phyloP scores from a whole-genome alignment of 805 yeast genomes.

The Kodamaea fukazawae region DNA sequence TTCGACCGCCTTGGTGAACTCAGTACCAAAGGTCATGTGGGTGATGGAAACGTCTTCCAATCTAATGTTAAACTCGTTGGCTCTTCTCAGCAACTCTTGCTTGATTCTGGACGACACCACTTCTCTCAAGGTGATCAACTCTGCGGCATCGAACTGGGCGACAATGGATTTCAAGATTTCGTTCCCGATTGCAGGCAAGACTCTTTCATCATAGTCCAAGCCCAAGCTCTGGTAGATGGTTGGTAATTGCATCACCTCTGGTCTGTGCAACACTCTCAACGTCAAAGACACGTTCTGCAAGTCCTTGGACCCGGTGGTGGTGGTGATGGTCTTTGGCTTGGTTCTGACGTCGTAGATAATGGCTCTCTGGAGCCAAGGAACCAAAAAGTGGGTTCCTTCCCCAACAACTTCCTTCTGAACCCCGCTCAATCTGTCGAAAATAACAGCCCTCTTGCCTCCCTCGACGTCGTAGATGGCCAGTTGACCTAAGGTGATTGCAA shows the following conservation, averaged over 20 bases:
- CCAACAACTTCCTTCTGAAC: conserved; percentile 86
- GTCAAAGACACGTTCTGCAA: conserved; percentile 94
- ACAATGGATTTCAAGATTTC: conserved; percentile 87
- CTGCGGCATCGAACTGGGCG: conserved; percentile 95
- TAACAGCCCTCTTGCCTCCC: conserved; percentile 95
- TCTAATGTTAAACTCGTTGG: conserved; percentile 82
- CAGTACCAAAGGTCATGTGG: conserved; percentile 94
- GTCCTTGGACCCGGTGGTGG: conserved; percentile 96
- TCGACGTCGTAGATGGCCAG: conserved; percentile 89
- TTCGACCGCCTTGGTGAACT: conserved; percentile 97
- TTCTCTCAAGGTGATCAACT: conserved; percentile 95
- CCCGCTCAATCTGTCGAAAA: conserved; percentile 88
- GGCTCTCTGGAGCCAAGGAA: conserved; percentile 96
- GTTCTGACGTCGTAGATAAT: conserved; percentile 89
- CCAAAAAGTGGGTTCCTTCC: conserved; percentile 92
- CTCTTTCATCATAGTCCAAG: conserved; percentile 91
- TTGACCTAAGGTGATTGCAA: conserved; percentile 68
- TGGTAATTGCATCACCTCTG: conserved; percentile 82
- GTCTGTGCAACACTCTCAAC: conserved; percentile 88
- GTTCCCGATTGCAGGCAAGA: conserved; percentile 87
- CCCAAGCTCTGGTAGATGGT: conserved; percentile 88
- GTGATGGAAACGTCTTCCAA: conserved; percentile 97
- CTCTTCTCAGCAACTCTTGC: conserved; percentile 78
- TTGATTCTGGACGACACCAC: conserved; percentile 86
- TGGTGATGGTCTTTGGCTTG: conserved; percentile 88